Base-by-base conservation (phyloP, 306 rosid genomes). In the Gastrolobium bilobum region DNA sequence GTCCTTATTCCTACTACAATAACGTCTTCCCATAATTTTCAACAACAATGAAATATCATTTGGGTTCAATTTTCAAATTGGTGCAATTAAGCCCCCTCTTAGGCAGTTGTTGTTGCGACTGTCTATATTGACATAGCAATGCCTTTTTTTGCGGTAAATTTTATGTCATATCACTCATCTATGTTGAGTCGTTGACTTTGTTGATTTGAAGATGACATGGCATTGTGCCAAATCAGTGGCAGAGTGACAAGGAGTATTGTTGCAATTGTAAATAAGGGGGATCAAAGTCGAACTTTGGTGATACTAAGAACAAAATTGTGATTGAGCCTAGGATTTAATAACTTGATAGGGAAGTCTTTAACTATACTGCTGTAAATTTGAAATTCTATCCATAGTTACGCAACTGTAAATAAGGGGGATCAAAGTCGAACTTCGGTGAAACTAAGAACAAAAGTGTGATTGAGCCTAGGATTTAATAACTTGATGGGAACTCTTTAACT, bases 401-500 rank as follows among this genome's bases (percentile, higher is more conserved):
- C 14, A 44, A 31, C n/a, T 31, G 67, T 46, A 5, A 34, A 47
- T 47, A 31, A 2, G 2, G 4, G 20, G 15, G 51, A 42, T 5
- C 4, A 30, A 33, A 15, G 48, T 51, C 14, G 4, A 69, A 48
- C 7, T 68, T 33, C 15, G 35, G 44, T 35, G n/a, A 33, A 44
- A 47, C 29, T 62, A 76, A 10, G n/a, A 15, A 20, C 29, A 10
- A 47, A 4, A 47, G 33, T 75, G 38, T 62, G 50, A 37, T 6
- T 61, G 15, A 75, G 71, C 50, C 71, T 35, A 8, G 66, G 43
- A 73, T 44, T 62, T 14, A 64, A 46, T 8, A 40, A 61, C 59
- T 42, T 44, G 5, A 46, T 20, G 9, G 61, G 14, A 80, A 46
- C 6, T 37, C 46, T 71, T 15, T 20, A 38, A 29, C 10, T 29